Base-by-base conservation (phyloP, 805 yeast species). In the Pichia nanzhaoensis region DNA sequence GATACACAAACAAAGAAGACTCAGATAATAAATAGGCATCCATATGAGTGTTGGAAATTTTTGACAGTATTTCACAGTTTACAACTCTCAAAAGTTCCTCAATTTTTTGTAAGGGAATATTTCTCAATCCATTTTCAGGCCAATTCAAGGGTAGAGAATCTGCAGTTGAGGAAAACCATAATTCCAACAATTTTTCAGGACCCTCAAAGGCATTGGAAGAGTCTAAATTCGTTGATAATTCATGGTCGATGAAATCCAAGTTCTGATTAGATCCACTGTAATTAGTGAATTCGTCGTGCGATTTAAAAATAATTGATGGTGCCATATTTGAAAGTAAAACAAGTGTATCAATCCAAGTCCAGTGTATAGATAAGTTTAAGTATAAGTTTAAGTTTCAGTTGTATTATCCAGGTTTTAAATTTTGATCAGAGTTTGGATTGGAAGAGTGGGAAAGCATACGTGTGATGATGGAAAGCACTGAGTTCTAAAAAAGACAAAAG, bases 171-270 rank as follows among this genome's bases (percentile, higher is more conserved):
- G 81, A 80, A 60, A 89, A 81, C 96, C 96, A 90, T 47, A 91
- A 71, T 62, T 91, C 96, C 35, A 93, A 70, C 46, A 91, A 71
- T 65, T 91, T 93, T 65, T 91, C 98, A 28, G 99, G 98, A 6
- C 99, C 98, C 69, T 91, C 98, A 61, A 91, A 91, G 2, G 97
- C 96, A 59, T 80, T 84, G 13, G 95, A 74, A 17, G 96, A 89
- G 67, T 90, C 97, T 51, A 90, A 70, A 49, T 77, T 74, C 37
- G 80, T 81, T 8, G 95, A 82, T 41, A 86, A 70, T 49, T 82
- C 86, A 63, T 84, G 91, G 64, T 90, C 90, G 55, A 88, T 79
- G 59, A 57, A 66, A 38, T 65, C 69, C 7, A 54, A 52, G 24
- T 43, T 46, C 9, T 52, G 47, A 32, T 39, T 39, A 4, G 41